Evolutionary conservation across 2,329 filamentous ascomycete genomes (phyloP), one percentile per base, ranked within the genome.

Genomic region (Tetracladium maxilliforme): DNA sequence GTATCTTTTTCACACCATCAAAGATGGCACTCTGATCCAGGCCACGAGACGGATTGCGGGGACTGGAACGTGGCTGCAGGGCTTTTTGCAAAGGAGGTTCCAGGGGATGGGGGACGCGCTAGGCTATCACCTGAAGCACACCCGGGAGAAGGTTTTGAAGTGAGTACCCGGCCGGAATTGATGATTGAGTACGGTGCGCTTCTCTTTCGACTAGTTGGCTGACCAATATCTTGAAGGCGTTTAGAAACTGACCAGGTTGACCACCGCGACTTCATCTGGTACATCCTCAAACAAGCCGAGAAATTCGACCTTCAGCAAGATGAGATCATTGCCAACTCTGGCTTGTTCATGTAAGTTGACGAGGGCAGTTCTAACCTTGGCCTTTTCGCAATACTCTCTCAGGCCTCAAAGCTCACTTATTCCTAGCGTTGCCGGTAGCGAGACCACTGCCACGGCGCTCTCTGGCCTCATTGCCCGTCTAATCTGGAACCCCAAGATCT

Each of bases 181-280:
- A n/a, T n/a, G n/a, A n/a, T n/a, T n/a, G n/a, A n/a, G n/a, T n/a
- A n/a, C n/a, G n/a, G n/a, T n/a, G n/a, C n/a, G n/a, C n/a, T n/a
- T n/a, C n/a, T n/a, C n/a, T n/a, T n/a, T n/a, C n/a, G n/a, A n/a
- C n/a, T n/a, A n/a, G n/a, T n/a, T n/a, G n/a, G n/a, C n/a, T n/a
- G n/a, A n/a, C n/a, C n/a, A n/a, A n/a, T n/a, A n/a, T n/a, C n/a
- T n/a, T n/a, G n/a, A n/a, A n/a, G 45, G 40, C 42, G 37, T 25
- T 35, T 37, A 7, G 21, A 24, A 10, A 31, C 25, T 15, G 21
- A 31, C 10, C 26, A 37, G n/a, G 28, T 24, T 8, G 41, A 48
- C 14, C 44, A 47, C 20, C 42, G 42, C 23, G 51, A 54, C 26
- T 52, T 55, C 28, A 36, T 55, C 11, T 45, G 46, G 29, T 47